Percentiles rank a stretch among this genome's conserved stretches.
phyloP scores from a whole-genome alignment of 208 protist species.

The Acanthamoeba triangularis region DNA sequence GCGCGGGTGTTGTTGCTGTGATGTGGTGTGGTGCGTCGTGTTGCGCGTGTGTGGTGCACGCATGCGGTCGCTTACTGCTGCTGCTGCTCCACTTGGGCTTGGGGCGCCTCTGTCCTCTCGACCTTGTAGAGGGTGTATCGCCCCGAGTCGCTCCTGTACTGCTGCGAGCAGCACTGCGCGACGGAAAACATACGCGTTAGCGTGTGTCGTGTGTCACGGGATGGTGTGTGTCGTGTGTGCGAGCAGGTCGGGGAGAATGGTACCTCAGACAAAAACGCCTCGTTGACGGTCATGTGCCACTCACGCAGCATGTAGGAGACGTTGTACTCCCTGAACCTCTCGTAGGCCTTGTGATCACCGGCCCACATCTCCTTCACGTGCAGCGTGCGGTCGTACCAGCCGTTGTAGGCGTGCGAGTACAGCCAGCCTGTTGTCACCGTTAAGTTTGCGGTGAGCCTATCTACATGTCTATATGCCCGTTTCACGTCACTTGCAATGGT shows the following conservation, averaged over 20 bases:
- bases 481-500: background rate
- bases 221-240: background rate
- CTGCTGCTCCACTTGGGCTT: background rate
- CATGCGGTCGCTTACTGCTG: background rate
- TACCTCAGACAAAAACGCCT: constrained; percentile 14
- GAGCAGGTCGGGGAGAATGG: background rate
- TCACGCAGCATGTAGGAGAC: constrained; percentile 44
- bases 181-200: background rate
- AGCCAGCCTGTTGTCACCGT: constrained; percentile 21
- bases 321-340: constrained; percentile 35
- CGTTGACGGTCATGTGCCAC: constrained; percentile 70
- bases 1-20: background rate
- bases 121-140: constrained; percentile 48
- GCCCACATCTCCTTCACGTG: constrained; percentile 69
- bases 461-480: background rate
- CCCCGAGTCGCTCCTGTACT: constrained; percentile 23
- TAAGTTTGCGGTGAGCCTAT: background rate
- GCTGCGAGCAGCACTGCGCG: constrained; percentile 23
- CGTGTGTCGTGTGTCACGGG: background rate
- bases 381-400: constrained; percentile 29
- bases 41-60: no score
- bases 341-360: background rate
- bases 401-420: constrained; percentile 69
- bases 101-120: background rate
- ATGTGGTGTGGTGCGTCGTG: background rate